Evolutionary conservation across 805 yeast genomes (phyloP), one percentile per base, ranked within the genome.

Genomic region (Wickerhamomyces queroliae): DNA sequence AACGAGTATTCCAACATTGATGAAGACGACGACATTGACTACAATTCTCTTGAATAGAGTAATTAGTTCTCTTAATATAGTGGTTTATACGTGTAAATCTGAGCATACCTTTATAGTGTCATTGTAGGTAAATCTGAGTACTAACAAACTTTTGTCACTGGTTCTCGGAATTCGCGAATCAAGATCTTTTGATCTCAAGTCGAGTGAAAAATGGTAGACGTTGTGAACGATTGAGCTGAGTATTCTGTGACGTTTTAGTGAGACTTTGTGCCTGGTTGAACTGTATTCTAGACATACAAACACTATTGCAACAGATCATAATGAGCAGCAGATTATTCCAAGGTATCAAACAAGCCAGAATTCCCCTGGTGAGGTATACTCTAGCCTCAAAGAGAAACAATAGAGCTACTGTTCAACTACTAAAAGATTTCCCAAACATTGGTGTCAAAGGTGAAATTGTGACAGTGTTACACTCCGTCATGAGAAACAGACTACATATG

Each of bases 401-500:
- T 45, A 73, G 75, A 49, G 77, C 86, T 37, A 66, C 72, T 27
- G 89, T 89, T 12, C 96, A 89, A 64, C 66, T 88, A n/a, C 67
- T 86, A 43, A 72, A 68, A 52, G 85, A 85, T 52, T 72, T 77
- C 54, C 75, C 78, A 23, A 72, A 71, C 12, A 61, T 81, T 40
- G 95, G 95, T 17, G 64, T 64, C 18, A 66, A 64, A 44, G 96
- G 96, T 26, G 83, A 89, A 63, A 70, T 89, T 33, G 70, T 83
- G 22, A 66, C 73, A 26, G 96, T 89, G 16, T 72, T 77, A 45
- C 89, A 95, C 23, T 84, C 88, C 18, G 68, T 76, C 45, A 89
- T 89, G 96, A 76, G 91, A 55, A 86, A 85, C 62, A 75, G 65
- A 50, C 70, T 89, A 41, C 87, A 87, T 52, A 75, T 76, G 32